These are phyloP conservation scores for Urostyla sp. DNA, from an alignment of 73 alveolate genomes.

Conservation along the genomic window DNA sequence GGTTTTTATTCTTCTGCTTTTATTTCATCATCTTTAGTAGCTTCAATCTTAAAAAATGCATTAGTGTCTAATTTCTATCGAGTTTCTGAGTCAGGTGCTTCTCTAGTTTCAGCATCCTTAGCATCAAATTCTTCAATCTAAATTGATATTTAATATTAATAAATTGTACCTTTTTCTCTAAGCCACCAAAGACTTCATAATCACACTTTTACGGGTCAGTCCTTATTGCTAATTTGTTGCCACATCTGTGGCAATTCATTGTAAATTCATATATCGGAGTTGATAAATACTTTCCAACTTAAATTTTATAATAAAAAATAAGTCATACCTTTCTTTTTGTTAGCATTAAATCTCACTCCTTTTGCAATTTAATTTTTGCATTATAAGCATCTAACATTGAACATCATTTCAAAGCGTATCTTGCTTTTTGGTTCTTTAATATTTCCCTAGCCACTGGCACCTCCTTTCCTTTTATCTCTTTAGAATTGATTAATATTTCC, in stretches of 20 bases:
- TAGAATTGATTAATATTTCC: conserved; percentile 27
- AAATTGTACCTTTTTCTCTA: conserved; percentile 33
- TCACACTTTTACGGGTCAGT: conserved; percentile 69
- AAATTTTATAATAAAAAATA: neutral
- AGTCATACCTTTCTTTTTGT: conserved; percentile 36
- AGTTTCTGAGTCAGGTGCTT: neutral
- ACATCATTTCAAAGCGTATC: conserved; percentile 60
- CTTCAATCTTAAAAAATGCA: conserved; percentile 54
- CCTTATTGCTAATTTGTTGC: conserved; percentile 27
- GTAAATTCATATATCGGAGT: conserved; percentile 60
- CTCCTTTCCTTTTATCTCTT: conserved; percentile 6
- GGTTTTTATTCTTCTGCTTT: conserved; percentile 53
- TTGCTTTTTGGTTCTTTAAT: neutral
- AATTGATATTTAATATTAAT: neutral
- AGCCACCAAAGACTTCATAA: conserved; percentile 52
- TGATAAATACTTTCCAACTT: conserved; percentile 65
- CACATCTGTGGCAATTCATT: conserved; percentile 65
- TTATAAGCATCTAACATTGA: conserved; percentile 57
- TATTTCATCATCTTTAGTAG: conserved; percentile 35
- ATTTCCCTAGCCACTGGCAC: neutral
- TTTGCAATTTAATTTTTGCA: conserved; percentile 59
- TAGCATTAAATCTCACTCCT: conserved; percentile 72
- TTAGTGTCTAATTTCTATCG: conserved; percentile 22
- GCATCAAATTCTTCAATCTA: conserved; percentile 29
- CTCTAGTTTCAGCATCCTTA: neutral